Evolutionary conservation across 768 basidiomycete genomes (phyloP).

Genomic region (Pluteus cervinus): DNA sequence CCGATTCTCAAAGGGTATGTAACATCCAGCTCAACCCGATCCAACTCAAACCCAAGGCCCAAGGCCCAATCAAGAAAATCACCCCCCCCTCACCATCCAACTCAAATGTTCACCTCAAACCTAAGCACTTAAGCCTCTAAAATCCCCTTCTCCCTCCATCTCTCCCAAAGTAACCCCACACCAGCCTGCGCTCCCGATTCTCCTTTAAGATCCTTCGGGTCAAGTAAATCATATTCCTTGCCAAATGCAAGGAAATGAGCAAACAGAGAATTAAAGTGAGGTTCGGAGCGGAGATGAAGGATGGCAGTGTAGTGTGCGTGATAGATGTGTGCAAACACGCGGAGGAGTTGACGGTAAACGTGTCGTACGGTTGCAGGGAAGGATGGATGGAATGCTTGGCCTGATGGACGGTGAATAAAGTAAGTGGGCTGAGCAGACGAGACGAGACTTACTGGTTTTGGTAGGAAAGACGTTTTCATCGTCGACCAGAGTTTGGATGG

Average conservation of each 20-base stretch:
- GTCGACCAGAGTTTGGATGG: conserved; percentile 89
- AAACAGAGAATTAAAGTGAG: conserved; percentile 95
- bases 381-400: conserved; percentile 77
- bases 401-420: conserved; percentile 27
- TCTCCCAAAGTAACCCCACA: conserved; percentile 77
- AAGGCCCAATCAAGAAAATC: too few species aligned
- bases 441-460: conserved; percentile 66
- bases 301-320: conserved; percentile 90
- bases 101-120: too few species aligned
- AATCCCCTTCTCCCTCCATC: conserved; percentile 84
- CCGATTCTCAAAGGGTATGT: too few species aligned
- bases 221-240: conserved; percentile 85
- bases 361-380: conserved; percentile 91
- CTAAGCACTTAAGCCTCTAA: conserved; percentile 43
- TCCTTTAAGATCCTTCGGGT: conserved; percentile 83
- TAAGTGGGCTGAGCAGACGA: not conserved
- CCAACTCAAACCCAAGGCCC: too few species aligned
- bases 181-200: conserved; percentile 56
- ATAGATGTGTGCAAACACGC: conserved; percentile 96
- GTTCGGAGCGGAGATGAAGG: conserved; percentile 88
- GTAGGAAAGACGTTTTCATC: conserved; percentile 95
- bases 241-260: conserved; percentile 98
- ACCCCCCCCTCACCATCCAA: too few species aligned
- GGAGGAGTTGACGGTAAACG: conserved; percentile 93
- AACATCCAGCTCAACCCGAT: too few species aligned